A percentile compares a stretch with the other conserved stretches of the same genome.
Evolutionary conservation across 2,329 filamentous ascomycete genomes (phyloP).

Genomic region (Verticillium nonalfalfae): DNA sequence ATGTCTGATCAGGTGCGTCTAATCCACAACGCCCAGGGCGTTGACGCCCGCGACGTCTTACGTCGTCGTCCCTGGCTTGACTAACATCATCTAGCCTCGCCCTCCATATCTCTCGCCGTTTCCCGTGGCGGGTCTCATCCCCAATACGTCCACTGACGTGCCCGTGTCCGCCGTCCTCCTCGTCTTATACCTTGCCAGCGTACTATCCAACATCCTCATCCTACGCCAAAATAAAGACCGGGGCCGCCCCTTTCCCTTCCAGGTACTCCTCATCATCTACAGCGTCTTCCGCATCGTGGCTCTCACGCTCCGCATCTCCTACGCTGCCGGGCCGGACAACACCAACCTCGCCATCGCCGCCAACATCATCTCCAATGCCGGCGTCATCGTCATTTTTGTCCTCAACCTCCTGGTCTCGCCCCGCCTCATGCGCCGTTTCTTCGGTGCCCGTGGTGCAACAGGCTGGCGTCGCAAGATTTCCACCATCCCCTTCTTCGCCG

Average conservation of each 20-base stretch:
- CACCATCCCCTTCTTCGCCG: constrained; percentile 55
- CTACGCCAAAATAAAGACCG: constrained; percentile 41
- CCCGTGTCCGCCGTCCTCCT: constrained; percentile 61
- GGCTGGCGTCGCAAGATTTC: constrained; percentile 60
- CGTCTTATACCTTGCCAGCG: constrained; percentile 46
- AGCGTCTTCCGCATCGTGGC: constrained; percentile 48
- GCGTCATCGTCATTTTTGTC: constrained; percentile 69
- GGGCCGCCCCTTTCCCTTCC: constrained; percentile 55
- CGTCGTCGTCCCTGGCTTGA: neutral
- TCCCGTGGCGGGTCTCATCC: constrained; percentile 51
- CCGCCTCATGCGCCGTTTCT: constrained; percentile 63
- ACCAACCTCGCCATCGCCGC: constrained; percentile 48
- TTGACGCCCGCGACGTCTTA: neutral
- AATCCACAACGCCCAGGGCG: neutral
- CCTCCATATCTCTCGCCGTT: constrained; percentile 30
- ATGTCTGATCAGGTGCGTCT: neutral
- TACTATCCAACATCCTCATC: constrained; percentile 51
- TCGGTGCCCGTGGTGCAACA: constrained; percentile 29
- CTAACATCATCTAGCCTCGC: neutral
- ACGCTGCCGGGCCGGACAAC: constrained; percentile 36
- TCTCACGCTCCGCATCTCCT: constrained; percentile 45
- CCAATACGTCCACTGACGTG: constrained; percentile 52
- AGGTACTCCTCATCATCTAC: constrained; percentile 51
- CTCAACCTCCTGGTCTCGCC: constrained; percentile 74
- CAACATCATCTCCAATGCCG: constrained; percentile 65